Evolutionary conservation across 768 basidiomycete genomes (phyloP), one percentile per base, ranked within the genome.

Genomic region (Amanita pallidorosea): DNA sequence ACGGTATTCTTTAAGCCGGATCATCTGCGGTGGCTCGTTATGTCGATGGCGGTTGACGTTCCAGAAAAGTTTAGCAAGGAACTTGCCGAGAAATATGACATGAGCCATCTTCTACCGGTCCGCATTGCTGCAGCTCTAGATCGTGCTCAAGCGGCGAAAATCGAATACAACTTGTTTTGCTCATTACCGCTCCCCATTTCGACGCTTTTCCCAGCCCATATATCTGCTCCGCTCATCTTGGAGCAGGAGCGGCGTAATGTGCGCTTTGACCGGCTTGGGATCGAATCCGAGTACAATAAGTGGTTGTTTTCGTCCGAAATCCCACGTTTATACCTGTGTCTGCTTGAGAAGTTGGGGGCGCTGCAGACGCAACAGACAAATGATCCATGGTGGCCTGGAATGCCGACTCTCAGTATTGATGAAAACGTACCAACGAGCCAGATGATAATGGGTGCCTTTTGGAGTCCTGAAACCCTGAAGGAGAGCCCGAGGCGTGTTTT

Each of bases 191-290:
- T 77, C 2, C 68, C 69, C 3, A 63, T 69, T 4, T 20, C 57
- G 3, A 72, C 65, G 3, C 57, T 65, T 3, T 60, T 79, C 0
- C 75, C 76, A 0, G 64, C 72, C 1, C 76, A 79, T 53, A 57
- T 77, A 7, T 69, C 67, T 46, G 75, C 71, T 0, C 68, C 73
- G 0, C 77, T 75, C 53, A 65, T 72, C 37, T 58, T 77, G 4
- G 67, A 75, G 0, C 66, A 71, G 2, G 76, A 79, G 55, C 59
- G 76, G 33, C 58, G 76, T 33, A 63, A 66, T 23, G 68, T 75
- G 33, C 66, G 71, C 6, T 64, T 70, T 41, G 74, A 75, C 27
- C 57, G 56, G 27, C 62, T 59, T 25, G 42, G 55, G 2, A 23
- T 29, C 11, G 70, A 71, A 47, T 65, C 71, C 5, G 49, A 52